These are phyloP conservation scores for Senna tora DNA, from an alignment of 306 rosid species.

Conservation along the genomic window DNA sequence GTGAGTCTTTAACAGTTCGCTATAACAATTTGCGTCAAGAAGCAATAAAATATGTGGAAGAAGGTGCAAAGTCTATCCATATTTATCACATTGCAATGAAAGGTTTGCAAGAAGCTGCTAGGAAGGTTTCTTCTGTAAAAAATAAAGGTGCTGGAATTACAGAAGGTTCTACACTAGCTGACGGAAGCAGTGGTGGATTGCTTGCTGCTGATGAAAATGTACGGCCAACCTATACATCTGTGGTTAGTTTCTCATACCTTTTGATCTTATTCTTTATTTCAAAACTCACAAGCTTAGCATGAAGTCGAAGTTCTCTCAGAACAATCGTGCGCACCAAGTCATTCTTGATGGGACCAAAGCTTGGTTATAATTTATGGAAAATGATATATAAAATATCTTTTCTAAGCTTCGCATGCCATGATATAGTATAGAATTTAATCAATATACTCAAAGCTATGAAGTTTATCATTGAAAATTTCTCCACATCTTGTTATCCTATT, in stretches of 20 bases:
- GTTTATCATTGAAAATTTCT: not conserved
- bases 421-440: not conserved
- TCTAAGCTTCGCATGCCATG: not conserved
- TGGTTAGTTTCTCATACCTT: conserved; percentile 55
- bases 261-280: conserved; percentile 19
- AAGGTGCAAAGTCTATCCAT: conserved; percentile 88
- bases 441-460: not conserved
- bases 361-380: not conserved
- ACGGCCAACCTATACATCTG: conserved; percentile 45
- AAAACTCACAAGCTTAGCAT: not conserved
- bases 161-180: conserved; percentile 51
- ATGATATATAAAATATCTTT: not conserved
- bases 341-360: conserved; percentile 18
- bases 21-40: conserved; percentile 83
- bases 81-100: conserved; percentile 80
- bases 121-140: conserved; percentile 64
- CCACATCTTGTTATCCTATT: not conserved
- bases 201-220: conserved; percentile 60
- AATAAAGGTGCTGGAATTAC: conserved; percentile 49
- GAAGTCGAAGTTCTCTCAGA: conserved; percentile 9
- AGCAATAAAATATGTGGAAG: conserved; percentile 86
- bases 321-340: conserved; percentile 9
- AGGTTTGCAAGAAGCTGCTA: conserved; percentile 79
- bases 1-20: conserved; percentile 61
- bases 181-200: conserved; percentile 62